Base-by-base conservation (phyloP, 495 filamentous ascomycete species). In the Trypethelium eluteriae region DNA sequence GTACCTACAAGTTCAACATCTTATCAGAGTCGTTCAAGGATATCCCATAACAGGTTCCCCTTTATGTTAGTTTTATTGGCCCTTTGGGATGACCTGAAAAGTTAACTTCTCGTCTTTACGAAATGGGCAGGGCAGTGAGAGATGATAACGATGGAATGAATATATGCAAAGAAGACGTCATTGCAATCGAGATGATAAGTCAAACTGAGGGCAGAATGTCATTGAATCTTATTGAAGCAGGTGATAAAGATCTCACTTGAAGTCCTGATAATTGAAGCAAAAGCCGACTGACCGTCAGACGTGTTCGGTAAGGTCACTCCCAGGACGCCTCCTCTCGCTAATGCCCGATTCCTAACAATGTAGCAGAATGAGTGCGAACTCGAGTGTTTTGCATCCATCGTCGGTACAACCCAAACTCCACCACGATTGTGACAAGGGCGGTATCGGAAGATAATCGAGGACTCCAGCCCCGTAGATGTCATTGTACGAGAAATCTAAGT, bases 401-500 rank as follows among this genome's bases (percentile, higher is more conserved):
- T 59, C 53, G 32, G 34, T 7, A 25, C 18, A 7, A 7, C 18
- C 53, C 25, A 35, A 36, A 59, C n/a, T 36, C 53, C 53, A 59
- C 18, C 18, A 3, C 34, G 32, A 9, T 35, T 3, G 36, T 32
- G 18, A 7, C 6, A 59, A 18, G 14, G 18, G 53, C 32, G 36
- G 7, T n/a, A 35, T 18, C 5, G 36, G 32, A 9, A 9, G 32
- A 7, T 34, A 59, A 35, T 59, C 14, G 53, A 59, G 53, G 53
- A 35, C 25, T 34, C 25, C 53, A 36, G 32, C 53, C 53, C 32
- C 53, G 14, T 36, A 14, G 14, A 36, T 59, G 53, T 9, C 32
- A 59, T 59, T 59, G 53, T 59, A 59, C 34, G 32, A 59, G 32
- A 59, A 63, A 56, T n/a, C 63, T 87, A 93, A 67, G 89, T 95